A percentile compares a stretch with the other conserved stretches of the same genome.
phyloP scores from a whole-genome alignment of 2,329 filamentous ascomycete species.

The Colletotrichum acutatum region DNA sequence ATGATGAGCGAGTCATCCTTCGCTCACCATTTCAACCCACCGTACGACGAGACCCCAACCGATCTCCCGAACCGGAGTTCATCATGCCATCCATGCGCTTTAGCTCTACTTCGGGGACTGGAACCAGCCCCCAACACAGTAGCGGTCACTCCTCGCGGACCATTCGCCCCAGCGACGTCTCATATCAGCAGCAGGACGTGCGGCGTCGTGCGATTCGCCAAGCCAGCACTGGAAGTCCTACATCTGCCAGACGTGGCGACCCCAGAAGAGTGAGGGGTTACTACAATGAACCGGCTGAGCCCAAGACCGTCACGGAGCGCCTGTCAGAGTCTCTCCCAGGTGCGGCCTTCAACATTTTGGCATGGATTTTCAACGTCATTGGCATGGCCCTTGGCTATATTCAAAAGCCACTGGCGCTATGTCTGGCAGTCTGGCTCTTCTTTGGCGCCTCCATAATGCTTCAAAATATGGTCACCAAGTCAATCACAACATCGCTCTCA shows the following conservation, averaged over 20 bases:
- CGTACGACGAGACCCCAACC: slow-evolving; percentile 47
- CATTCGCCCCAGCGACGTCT: slow-evolving; percentile 43
- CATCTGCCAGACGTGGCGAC: slow-evolving; percentile 38
- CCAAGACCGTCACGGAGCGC: slow-evolving; percentile 41
- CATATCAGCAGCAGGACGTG: slow-evolving; percentile 40
- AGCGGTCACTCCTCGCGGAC: slow-evolving; percentile 49
- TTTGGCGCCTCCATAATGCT: slow-evolving; percentile 68
- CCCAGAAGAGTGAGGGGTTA: slow-evolving; percentile 6
- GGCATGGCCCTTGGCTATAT: slow-evolving; percentile 69
- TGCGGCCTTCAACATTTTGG: slow-evolving; percentile 51
- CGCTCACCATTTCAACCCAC: slow-evolving; percentile 67
- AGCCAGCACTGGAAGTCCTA: slow-evolving; percentile 39
- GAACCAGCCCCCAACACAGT: slow-evolving; percentile 46
- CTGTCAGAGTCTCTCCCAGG: slow-evolving; percentile 50
- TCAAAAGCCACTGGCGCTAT: slow-evolving; percentile 72
- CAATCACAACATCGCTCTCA: slow-evolving; percentile 70
- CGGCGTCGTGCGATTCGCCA: slow-evolving; percentile 41
- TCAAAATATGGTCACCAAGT: slow-evolving; percentile 71
- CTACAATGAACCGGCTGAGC: slow-evolving; percentile 14
- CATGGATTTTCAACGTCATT: slow-evolving; percentile 67
- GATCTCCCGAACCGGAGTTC: slow-evolving; percentile 62
- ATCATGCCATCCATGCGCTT: slow-evolving; percentile 62
- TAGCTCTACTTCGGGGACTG: slow-evolving; percentile 35
- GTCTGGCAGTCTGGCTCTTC: slow-evolving; percentile 70
- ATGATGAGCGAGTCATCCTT: slow-evolving; percentile 66